Evolutionary conservation across 164 flowering plant genomes (phyloP).

Genomic region (Echeveria elegans): DNA sequence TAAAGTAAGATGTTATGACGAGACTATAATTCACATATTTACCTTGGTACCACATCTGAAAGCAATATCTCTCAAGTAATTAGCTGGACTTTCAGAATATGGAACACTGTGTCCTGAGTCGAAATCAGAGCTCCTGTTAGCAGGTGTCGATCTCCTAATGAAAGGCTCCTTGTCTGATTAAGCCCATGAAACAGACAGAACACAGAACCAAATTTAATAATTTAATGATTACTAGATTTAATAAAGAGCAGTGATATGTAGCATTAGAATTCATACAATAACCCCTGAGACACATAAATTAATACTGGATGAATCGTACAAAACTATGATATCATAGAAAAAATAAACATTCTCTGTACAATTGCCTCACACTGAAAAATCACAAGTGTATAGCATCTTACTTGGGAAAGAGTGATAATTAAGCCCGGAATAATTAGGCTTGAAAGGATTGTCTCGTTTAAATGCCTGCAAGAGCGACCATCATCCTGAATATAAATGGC

Average conservation of each 20-base stretch:
- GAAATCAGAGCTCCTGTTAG: slow-evolving; percentile 40
- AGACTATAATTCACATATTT: background rate
- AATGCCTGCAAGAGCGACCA: slow-evolving; percentile 34
- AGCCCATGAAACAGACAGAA: background rate
- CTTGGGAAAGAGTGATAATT: slow-evolving; percentile 46
- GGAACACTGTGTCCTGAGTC: slow-evolving; percentile 42
- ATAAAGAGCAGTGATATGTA: background rate
- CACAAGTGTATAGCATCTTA: slow-evolving; percentile 19
- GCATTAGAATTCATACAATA: background rate
- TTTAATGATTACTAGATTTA: background rate
- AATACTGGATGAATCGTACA: background rate
- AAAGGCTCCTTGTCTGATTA: slow-evolving; percentile 54
- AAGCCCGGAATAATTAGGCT: slow-evolving; percentile 31
- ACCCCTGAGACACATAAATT: background rate
- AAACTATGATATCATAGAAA: background rate
- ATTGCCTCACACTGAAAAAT: background rate
- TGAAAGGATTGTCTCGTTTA: slow-evolving; percentile 50
- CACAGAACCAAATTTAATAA: background rate
- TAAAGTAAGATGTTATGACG: slow-evolving; percentile 1
- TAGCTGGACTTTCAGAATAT: slow-evolving; percentile 43
- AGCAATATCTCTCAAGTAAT: slow-evolving; percentile 75
- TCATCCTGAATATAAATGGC: background rate
- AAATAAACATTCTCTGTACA: background rate
- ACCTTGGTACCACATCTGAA: slow-evolving; percentile 84
- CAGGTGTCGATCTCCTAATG: slow-evolving; percentile 39